Base-by-base conservation (phyloP, 2,329 filamentous ascomycete species). In the Keithomyces neogunnii region DNA sequence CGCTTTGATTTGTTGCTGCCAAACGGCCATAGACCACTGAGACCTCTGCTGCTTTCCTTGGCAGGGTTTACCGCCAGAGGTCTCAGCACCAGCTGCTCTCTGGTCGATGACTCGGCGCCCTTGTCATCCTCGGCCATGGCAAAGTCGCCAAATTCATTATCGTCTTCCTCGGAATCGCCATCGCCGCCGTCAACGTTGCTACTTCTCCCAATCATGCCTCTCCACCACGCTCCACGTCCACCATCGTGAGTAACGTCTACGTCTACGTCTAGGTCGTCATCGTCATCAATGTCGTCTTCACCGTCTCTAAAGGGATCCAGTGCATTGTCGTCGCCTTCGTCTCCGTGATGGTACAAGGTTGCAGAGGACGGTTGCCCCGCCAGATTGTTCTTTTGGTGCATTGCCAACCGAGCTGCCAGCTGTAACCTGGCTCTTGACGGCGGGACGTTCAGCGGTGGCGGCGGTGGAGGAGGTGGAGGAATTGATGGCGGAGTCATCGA, bases 391-490 rank as follows among this genome's bases (percentile, higher is more conserved):
- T 88, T 85, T 58, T 84, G 81, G 57, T 89, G 86, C 69, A 86
- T 81, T 2, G 88, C 81, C 62, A 97, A 77, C 10, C 91, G 83
- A 10, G 88, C 88, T n/a, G 90, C 91, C n/a, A 97, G 80, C 67
- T 95, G 89, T 51, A 89, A 78, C 48, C 92, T 83, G 6, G 92
- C 92, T 49, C 92, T 83, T 6, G 89, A 95, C 2, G 92, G 91
- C 1, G 88, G 85, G 36, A 92, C 84, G 65, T 92, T 93, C 62
- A 96, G 75, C 10, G 90, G 89, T 33, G 88, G 85, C 28, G 83
- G 87, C n/a, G 86, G 85, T 1, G 81, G 78, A 2, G 77, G 78
- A 3, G 81, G 80, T 5, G 80, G 78, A 3, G 69, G 78, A 46
- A 82, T 76, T 10, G 79, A 81, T 2, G 78, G 81, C 45, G 78